Percentiles rank a stretch among this genome's conserved stretches.
Conservation (phyloP, 176 grass and related monocot species). For the Triticum urartu region DNA sequence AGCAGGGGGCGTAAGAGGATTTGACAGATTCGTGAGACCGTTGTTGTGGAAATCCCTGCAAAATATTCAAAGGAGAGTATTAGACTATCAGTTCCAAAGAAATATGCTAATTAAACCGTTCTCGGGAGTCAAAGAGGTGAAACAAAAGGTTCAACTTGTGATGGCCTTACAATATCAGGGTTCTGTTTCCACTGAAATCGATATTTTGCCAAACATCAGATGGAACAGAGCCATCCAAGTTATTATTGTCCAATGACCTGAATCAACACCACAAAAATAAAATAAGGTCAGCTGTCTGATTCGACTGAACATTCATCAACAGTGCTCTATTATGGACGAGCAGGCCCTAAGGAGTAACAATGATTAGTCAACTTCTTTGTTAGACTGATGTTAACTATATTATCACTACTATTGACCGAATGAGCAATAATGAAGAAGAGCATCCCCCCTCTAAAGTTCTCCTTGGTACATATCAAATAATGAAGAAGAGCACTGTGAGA, state of each 20-base stretch:
- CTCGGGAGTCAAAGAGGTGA: neutral
- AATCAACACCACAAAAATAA: constrained; percentile 23
- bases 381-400: neutral
- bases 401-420: neutral
- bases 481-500: neutral
- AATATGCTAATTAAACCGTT: neutral
- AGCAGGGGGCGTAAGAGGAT: constrained; percentile 51
- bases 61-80: constrained; percentile 29
- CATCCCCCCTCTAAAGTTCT: neutral
- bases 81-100: neutral
- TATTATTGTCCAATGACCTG: constrained; percentile 68
- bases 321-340: neutral
- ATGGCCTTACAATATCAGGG: constrained; percentile 52
- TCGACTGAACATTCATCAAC: neutral
- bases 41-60: constrained; percentile 83
- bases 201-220: constrained; percentile 63
- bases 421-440: neutral
- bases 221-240: constrained; percentile 57
- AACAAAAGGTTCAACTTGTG: neutral
- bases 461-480: neutral
- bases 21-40: constrained; percentile 50
- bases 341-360: too few species aligned
- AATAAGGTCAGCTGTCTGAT: neutral
- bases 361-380: neutral
- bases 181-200: constrained; percentile 56